Evolutionary conservation across 2,329 filamentous ascomycete species (phyloP).

Genomic region (Stachybotrys echinatus): DNA sequence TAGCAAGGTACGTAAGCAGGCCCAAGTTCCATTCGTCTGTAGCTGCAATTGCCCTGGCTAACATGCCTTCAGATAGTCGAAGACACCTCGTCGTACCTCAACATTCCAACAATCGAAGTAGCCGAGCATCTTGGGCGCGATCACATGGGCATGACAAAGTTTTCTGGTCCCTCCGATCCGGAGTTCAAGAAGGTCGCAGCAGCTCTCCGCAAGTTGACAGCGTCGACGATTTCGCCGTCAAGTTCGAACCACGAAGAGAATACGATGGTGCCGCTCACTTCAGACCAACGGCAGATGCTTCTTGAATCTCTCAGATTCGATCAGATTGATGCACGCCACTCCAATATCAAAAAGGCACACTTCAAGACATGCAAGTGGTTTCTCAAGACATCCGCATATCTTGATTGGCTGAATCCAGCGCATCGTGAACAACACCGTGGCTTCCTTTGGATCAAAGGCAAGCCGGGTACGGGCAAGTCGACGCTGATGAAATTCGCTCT

Average conservation of each 20-base stretch:
- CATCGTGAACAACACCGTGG: conserved; percentile 22
- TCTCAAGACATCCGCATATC: conserved; percentile 22
- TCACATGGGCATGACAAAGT: conserved; percentile 31
- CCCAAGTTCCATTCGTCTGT: too few relatives aligned
- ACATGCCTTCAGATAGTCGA: conserved; percentile 21
- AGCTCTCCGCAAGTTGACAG: conserved; percentile 7
- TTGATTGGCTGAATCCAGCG: conserved; percentile 26
- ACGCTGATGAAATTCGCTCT: conserved; percentile 37
- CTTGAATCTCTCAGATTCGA: conserved; percentile 30
- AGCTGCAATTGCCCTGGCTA: too few relatives aligned
- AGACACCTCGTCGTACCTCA: conserved; percentile 28
- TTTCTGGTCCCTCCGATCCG: conserved; percentile 17
- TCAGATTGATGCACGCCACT: conserved; percentile 29
- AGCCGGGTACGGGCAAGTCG: conserved; percentile 39
- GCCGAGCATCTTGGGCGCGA: conserved; percentile 24
- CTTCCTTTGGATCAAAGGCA: conserved; percentile 42
- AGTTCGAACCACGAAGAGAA: too few relatives aligned
- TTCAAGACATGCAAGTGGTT: conserved; percentile 36
- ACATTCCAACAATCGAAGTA: conserved; percentile 20
- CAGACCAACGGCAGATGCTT: neutral
- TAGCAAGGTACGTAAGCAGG: too few relatives aligned
- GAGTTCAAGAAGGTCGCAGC: conserved; percentile 25
- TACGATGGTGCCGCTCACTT: too few relatives aligned
- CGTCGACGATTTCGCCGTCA: too few relatives aligned
- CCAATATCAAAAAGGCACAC: conserved; percentile 29